A percentile compares a stretch with the other conserved stretches of the same genome.
Conservation (phyloP, 2,329 filamentous ascomycete species). For the Monilinia aucupariae region DNA sequence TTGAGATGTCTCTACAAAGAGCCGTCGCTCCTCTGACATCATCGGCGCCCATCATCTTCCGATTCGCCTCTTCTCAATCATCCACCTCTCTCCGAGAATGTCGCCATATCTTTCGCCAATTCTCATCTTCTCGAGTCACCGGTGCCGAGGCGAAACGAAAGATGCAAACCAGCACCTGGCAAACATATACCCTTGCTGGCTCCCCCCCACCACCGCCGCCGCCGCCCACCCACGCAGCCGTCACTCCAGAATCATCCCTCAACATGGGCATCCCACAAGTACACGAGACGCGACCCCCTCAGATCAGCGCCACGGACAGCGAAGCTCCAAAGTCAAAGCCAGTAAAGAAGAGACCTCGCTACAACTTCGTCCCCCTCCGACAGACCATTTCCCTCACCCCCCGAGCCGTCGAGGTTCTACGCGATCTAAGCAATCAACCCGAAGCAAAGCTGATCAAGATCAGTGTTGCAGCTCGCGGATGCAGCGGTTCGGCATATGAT, state of each 20-base stretch:
- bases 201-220: constrained; percentile 39
- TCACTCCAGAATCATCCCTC: constrained; percentile 57
- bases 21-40: constrained; percentile 32
- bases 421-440: constrained; percentile 71
- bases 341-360: constrained; percentile 48
- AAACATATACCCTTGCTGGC: constrained; percentile 47
- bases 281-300: constrained; percentile 45
- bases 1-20: constrained; percentile 32
- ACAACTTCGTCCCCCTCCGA: constrained; percentile 73
- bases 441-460: constrained; percentile 91
- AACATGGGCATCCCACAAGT: constrained; percentile 41
- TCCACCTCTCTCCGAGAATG: constrained; percentile 38
- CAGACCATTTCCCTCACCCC: constrained; percentile 85
- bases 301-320: constrained; percentile 50
- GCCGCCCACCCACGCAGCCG: constrained; percentile 46
- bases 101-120: constrained; percentile 39
- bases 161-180: constrained; percentile 61
- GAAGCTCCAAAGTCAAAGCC: constrained; percentile 64
- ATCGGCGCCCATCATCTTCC: constrained; percentile 29
- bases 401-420: constrained; percentile 72
- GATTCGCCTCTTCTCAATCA: constrained; percentile 31
- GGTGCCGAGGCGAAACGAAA: constrained; percentile 51
- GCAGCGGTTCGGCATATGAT: constrained; percentile 88
- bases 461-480: constrained; percentile 88
- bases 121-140: constrained; percentile 42